These are phyloP conservation scores for Penicillium sp. DNA, from an alignment of 2,329 filamentous ascomycete species.

Conservation along the genomic window DNA sequence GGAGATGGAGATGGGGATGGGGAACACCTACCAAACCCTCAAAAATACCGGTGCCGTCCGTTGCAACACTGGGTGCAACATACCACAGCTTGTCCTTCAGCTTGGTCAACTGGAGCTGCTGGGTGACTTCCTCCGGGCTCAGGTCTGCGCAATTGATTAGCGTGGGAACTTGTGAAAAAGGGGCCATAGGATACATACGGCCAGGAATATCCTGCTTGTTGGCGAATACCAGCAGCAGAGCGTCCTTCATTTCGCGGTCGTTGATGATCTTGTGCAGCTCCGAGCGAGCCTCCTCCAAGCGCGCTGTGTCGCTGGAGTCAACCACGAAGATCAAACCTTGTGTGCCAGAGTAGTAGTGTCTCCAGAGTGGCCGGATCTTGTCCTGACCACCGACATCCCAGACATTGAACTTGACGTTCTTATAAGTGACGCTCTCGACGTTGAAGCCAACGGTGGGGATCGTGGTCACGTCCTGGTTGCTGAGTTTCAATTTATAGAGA, in stretches of 20 bases:
- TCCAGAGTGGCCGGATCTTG: conserved; percentile 96
- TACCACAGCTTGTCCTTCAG: conserved; percentile 82
- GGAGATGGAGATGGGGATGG: neutral
- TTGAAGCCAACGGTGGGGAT: conserved; percentile 99
- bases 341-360: conserved; percentile 94
- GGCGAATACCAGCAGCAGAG: conserved; percentile 87
- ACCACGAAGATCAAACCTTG: conserved; percentile 99
- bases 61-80: conserved; percentile 77
- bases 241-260: conserved; percentile 96
- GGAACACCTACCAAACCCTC: conserved; percentile 62
- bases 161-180: neutral
- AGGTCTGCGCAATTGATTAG: conserved; percentile 53
- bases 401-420: conserved; percentile 99
- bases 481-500: conserved; percentile 95
- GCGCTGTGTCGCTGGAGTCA: conserved; percentile 84
- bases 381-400: conserved; percentile 99
- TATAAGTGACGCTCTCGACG: conserved; percentile 97
- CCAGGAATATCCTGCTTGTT: conserved; percentile 97
- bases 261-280: conserved; percentile 97
- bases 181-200: conserved; percentile 48
- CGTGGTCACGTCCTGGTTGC: conserved; percentile 91
- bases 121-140: conserved; percentile 73
- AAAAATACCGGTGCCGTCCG: conserved; percentile 71
- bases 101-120: conserved; percentile 68
- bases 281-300: conserved; percentile 87